Percentiles rank a stretch among this genome's conserved stretches.
These are phyloP conservation scores for Neofusicoccum umdonicola DNA, from an alignment of 2,329 filamentous ascomycete genomes.

Conservation along the genomic window DNA sequence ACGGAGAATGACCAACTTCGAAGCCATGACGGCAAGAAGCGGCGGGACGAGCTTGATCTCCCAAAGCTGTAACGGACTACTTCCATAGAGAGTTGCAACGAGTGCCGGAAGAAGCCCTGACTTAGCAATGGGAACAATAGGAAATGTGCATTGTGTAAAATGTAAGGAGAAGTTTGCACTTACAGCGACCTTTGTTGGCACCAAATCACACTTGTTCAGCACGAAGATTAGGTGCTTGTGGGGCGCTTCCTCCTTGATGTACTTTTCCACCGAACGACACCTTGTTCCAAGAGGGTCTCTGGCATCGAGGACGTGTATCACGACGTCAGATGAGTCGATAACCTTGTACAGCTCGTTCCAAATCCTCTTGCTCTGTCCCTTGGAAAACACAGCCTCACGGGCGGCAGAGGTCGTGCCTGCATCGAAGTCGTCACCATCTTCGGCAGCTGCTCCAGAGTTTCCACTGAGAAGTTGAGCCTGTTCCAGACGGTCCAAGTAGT, in stretches of 20 bases:
- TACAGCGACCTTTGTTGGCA: slow-evolving; percentile 92
- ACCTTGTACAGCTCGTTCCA: slow-evolving; percentile 91
- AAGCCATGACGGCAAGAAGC: slow-evolving; percentile 62
- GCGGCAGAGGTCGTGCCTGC: slow-evolving; percentile 45
- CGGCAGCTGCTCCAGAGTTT: slow-evolving; percentile 56
- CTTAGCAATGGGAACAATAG: slow-evolving; percentile 72
- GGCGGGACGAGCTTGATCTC: slow-evolving; percentile 80
- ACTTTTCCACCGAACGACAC: slow-evolving; percentile 88
- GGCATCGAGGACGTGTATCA: slow-evolving; percentile 91
- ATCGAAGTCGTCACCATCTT: slow-evolving; percentile 36
- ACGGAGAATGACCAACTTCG: slow-evolving; percentile 75
- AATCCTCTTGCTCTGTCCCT: slow-evolving; percentile 83
- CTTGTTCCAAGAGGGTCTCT: slow-evolving; percentile 86
- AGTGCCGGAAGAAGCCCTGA: slow-evolving; percentile 73
- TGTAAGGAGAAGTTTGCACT: slow-evolving; percentile 49
- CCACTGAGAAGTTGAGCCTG: slow-evolving; percentile 75
- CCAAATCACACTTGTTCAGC: slow-evolving; percentile 87
- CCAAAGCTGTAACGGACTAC: slow-evolving; percentile 98
- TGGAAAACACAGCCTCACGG: slow-evolving; percentile 77
- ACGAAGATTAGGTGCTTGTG: slow-evolving; percentile 95
- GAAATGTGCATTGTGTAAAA: slow-evolving; percentile 4
- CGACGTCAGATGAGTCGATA: slow-evolving; percentile 91
- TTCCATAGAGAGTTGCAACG: slow-evolving; percentile 65
- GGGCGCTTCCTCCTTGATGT: slow-evolving; percentile 85
- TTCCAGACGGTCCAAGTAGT: slow-evolving; percentile 76